These are phyloP conservation scores for Penicillium sp. DNA, from an alignment of 2,329 filamentous ascomycete species.

Conservation along the genomic window DNA sequence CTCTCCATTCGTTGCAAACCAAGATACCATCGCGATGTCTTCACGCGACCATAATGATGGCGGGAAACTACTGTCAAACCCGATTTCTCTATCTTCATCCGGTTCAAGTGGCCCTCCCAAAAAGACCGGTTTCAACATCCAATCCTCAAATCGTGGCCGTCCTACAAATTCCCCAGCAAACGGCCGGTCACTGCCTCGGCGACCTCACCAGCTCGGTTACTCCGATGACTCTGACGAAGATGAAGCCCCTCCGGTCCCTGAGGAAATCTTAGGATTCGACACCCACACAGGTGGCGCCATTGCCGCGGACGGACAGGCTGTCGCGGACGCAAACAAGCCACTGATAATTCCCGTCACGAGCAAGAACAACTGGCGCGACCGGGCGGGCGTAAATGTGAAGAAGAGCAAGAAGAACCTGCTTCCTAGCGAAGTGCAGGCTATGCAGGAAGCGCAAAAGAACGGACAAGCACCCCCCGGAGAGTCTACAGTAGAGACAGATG, in stretches of 20 bases:
- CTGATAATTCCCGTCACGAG: constrained; percentile 78
- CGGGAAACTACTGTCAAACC: constrained; percentile 24
- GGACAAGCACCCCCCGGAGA: constrained; percentile 33
- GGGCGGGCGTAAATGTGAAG: constrained; percentile 56
- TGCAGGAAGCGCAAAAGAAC: constrained; percentile 44
- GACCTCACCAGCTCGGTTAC: constrained; percentile 34
- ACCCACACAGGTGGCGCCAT: constrained; percentile 42
- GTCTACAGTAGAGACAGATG: constrained; percentile 49
- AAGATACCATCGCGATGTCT: constrained; percentile 18
- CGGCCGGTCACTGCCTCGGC: constrained; percentile 28
- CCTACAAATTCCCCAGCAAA: constrained; percentile 20
- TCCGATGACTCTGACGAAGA: constrained; percentile 57
- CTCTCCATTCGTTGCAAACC: background rate
- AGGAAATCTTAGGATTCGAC: constrained; percentile 58
- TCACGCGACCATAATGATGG: constrained; percentile 11
- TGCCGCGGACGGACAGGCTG: constrained; percentile 36
- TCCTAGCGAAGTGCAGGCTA: constrained; percentile 56
- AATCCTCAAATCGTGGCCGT: constrained; percentile 25
- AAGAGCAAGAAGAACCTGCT: constrained; percentile 61
- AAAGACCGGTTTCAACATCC: constrained; percentile 37
- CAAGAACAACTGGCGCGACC: constrained; percentile 71
- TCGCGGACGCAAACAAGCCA: constrained; percentile 54
- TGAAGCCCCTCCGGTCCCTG: constrained; percentile 33
- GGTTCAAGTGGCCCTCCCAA: constrained; percentile 33
- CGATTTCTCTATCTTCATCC: constrained; percentile 45